Evolutionary conservation across 305 asterid species (phyloP), one percentile per base, ranked within the genome.

Genomic region (Fraxinus ornus): DNA sequence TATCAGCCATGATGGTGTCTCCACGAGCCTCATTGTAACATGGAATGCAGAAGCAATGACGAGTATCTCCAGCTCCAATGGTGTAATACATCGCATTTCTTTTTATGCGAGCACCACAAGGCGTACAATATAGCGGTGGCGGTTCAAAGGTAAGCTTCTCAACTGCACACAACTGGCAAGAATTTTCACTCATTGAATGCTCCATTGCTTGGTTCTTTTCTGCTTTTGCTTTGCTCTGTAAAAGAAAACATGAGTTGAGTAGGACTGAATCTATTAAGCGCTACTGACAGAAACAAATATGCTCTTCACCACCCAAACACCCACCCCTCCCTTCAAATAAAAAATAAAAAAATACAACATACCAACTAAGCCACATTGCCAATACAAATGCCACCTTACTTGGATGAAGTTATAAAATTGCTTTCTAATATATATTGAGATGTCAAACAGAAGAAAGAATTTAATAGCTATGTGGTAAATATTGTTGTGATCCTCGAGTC

Each of bases 91-190:
- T 94, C 19, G 91, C 93, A 86, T 95, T 97, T 89, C 98, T 91
- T 90, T 94, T 97, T 77, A 97, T 90, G 76, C 98, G 99, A 88
- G 95, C 93, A 85, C 98, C 98, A 84, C 99, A 97, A 49, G 98
- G 97, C 30, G 93, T 87, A 87, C 99, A 97, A 87, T 93, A 95
- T 76, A 88, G 83, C 78, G 97, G 97, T 77, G 97, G 98, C 60
- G 99, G 98, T 82, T 95, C 99, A 89, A 94, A 95, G 62, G 90
- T 84, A 80, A 95, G 97, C 86, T 91, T 95, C 91, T 95, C 99
- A 81, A 94, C 98, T 32, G 98, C 98, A 88, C 98, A 97, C 89
- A 97, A 85, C 90, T 95, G 99, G 88, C 98, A 97, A 75, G 97
- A 95, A 89, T 97, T 92, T 84, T 93, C 98, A 74, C 93, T 95